These are phyloP conservation scores for Taxawa tesnikishii DNA, from an alignment of 2,329 filamentous ascomycete genomes.

Conservation along the genomic window DNA sequence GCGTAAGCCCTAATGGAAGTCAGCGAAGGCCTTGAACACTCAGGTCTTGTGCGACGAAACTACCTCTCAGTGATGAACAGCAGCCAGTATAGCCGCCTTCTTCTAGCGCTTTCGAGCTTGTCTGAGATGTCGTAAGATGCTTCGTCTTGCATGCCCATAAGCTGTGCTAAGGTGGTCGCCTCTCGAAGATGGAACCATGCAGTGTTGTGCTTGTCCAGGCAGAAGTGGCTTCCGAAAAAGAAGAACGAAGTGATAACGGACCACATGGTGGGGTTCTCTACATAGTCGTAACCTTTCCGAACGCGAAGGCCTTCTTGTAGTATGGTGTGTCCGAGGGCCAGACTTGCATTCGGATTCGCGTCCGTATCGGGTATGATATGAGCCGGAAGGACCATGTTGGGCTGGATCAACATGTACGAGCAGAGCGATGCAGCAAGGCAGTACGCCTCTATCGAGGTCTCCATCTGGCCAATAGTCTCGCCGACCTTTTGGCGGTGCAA, in stretches of 20 bases:
- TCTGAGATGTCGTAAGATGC: conserved; percentile 38
- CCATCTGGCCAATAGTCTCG: conserved; percentile 40
- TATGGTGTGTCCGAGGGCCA: conserved; percentile 40
- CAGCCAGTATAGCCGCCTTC: conserved; percentile 48
- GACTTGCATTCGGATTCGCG: conserved; percentile 27
- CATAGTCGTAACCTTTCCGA: conserved; percentile 44
- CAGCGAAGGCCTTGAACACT: background rate
- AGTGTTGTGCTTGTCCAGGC: conserved; percentile 48
- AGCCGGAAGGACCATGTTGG: conserved; percentile 33
- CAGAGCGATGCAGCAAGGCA: conserved; percentile 42
- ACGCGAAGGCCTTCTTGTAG: conserved; percentile 46
- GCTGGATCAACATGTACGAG: conserved; percentile 38
- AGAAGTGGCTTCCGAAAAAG: conserved; percentile 48
- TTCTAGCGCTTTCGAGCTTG: conserved; percentile 39
- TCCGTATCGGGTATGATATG: conserved; percentile 31
- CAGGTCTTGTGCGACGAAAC: background rate
- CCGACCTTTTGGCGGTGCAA: conserved; percentile 40
- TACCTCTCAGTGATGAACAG: conserved; percentile 51
- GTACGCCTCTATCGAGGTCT: conserved; percentile 42
- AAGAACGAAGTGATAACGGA: conserved; percentile 53
- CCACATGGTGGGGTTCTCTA: conserved; percentile 41
- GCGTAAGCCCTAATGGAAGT: conserved; percentile 44
- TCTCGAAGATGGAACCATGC: conserved; percentile 52
- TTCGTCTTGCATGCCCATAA: conserved; percentile 48
- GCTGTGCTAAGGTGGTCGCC: conserved; percentile 47